Evolutionary conservation across 2,329 filamentous ascomycete genomes (phyloP).

Genomic region (Cladosporium sp.): DNA sequence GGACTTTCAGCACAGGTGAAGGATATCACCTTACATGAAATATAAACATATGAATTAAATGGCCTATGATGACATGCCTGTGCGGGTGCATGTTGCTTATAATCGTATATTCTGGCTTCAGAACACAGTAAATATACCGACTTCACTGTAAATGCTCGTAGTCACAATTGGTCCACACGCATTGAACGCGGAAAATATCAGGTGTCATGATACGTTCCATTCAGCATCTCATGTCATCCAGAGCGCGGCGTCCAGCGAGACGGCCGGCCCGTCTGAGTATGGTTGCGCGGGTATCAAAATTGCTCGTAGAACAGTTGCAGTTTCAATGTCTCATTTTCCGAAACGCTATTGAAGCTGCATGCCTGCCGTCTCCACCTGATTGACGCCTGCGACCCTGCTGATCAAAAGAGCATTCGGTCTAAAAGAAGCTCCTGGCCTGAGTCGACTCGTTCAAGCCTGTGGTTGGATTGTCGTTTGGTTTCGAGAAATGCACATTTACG

Average conservation of each 20-base stretch:
- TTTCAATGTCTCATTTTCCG: constrained; percentile 20
- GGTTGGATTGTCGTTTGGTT: constrained; percentile 15
- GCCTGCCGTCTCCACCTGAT: constrained; percentile 18
- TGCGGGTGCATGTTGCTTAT: neutral
- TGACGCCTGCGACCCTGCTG: constrained; percentile 19
- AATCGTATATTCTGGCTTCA: neutral
- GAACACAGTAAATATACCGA: neutral
- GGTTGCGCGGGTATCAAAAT: constrained; percentile 18
- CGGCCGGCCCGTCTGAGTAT: neutral
- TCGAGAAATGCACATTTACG: constrained; percentile 16
- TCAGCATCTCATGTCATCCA: neutral
- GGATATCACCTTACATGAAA: neutral
- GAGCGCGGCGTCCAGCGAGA: constrained; percentile 4
- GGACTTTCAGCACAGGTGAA: no score
- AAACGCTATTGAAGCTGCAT: constrained; percentile 19
- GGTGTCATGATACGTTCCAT: constrained; percentile 3
- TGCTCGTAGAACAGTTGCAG: constrained; percentile 17
- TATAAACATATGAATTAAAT: neutral
- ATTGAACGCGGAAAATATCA: neutral
- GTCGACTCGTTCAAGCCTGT: constrained; percentile 18
- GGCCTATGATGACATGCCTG: neutral
- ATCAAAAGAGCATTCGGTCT: constrained; percentile 18
- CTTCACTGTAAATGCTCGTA: neutral
- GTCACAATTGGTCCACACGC: neutral
- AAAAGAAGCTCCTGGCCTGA: constrained; percentile 17